Base-by-base conservation (phyloP, 148 eudicot genomes). In the Fallopia convolvulus region DNA sequence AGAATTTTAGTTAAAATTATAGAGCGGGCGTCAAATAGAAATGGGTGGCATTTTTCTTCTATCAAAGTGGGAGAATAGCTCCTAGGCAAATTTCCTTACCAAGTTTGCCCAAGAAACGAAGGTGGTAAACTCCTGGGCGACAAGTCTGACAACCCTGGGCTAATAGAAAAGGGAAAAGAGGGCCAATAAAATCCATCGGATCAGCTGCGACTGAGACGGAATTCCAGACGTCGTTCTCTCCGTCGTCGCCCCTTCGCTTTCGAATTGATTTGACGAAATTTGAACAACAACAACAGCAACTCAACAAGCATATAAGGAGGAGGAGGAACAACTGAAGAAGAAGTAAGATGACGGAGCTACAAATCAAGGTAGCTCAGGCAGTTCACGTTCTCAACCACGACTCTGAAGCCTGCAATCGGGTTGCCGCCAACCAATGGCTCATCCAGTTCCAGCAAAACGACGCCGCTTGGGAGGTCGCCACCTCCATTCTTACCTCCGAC, bases 371-470 rank as follows among this genome's bases (percentile, higher is more conserved):
- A 47, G 97, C 93, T 0, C 89, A 89, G 78, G 98, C 98, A 12
- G 93, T 94, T 32, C 88, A 90, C 74, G 93, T 94, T 26, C 84
- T 94, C 71, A 94, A 92, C 84, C 95, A 89, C 79, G 97, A 92
- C 80, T 76, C 82, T 5, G 88, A 94, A n/a, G 90, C 95, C 2
- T 89, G 93, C 68, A 94, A 90, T 76, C 89, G 98, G 47, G 90
- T 94, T 20, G 97, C 96, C 20, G 97, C 98, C 0, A 94, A 92
- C 80, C 97, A 92, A 76, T 94, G 98, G 98, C 84, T 94, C 65
- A 88, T 94, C 82, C 98, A 94, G 61, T 94, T 94, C 74, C 98
- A 94, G 82, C 91, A 90, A 40, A 89, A 91, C 15, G 79, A 87
- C 40, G 90, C 92, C 63, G 97, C 98, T 63, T 94, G 98, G 98